Base-by-base conservation (phyloP, 2,329 filamentous ascomycete species). In the Paraphoma sp. region DNA sequence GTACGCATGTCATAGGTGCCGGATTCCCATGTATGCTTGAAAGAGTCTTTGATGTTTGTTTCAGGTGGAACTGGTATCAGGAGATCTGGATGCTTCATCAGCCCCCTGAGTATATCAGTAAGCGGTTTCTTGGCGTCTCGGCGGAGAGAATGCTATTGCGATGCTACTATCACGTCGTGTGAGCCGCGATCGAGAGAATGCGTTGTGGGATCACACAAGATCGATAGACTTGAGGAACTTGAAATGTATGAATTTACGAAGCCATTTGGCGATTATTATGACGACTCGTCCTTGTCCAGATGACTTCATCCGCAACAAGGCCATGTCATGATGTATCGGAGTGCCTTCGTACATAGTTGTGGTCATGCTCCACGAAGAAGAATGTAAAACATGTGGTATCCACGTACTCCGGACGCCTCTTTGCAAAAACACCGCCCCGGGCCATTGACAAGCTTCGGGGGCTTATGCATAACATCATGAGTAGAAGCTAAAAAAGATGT, bases 381-480 rank as follows among this genome's bases (percentile, higher is more conserved):
- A 41, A 38, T 18, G 42, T 23, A 18, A 40, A 46, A 14, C 36
- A 47, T 41, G 30, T 53, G 50, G 50, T 53, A 53, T 53, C 43
- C 50, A 42, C 47, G 30, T 18, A 62, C 60, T 53, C 64, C 62
- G 49, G 52, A 60, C 63, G 55, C 62, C 64, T 42, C 36, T 48
- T 54, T 49, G 53, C 38, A 48, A 56, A 41, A 58, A 65, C 56
- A 60, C 58, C 58, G 36, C 56, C 51, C 49, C 54, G 46, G 51
- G 53, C 40, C 53, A 47, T 57, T 53, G 53, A 45, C 56, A 56
- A 55, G 61, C 53, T 51, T 61, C 51, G 51, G 49, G 51, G 33
- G 60, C 59, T 51, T 57, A 66, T 66, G 60, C 65, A 65, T 60
- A 47, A 61, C 58, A 61, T 57, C 54, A 53, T 63, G 47, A 65